These are phyloP conservation scores for Ogataea paraovalis DNA, from an alignment of 805 yeast species.

Conservation along the genomic window DNA sequence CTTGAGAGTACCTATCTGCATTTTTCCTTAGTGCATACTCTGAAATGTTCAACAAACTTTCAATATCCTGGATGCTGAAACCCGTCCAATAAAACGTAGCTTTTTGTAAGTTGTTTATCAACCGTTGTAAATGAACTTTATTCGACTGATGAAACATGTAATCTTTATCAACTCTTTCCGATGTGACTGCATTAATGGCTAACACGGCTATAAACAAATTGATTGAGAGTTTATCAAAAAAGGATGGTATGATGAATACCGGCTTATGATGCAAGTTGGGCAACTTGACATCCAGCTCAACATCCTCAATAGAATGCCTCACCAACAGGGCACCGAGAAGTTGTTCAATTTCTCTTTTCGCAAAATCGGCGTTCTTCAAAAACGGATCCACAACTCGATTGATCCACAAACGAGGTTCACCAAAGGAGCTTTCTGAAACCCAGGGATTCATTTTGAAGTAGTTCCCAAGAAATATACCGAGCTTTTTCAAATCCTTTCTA, in stretches of 20 bases:
- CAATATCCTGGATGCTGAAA: slow-evolving; percentile 55
- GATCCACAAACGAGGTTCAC: slow-evolving; percentile 42
- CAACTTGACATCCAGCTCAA: slow-evolving; percentile 50
- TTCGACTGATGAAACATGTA: slow-evolving; percentile 68
- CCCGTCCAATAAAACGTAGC: slow-evolving; percentile 78
- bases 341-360: slow-evolving; percentile 37
- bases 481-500: slow-evolving; percentile 46
- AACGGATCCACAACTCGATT: slow-evolving; percentile 46
- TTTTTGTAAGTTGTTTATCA: slow-evolving; percentile 58
- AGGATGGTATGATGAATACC: slow-evolving; percentile 57
- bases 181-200: slow-evolving; percentile 70
- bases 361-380: slow-evolving; percentile 34
- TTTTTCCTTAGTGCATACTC: slow-evolving; percentile 37
- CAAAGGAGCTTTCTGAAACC: slow-evolving; percentile 29
- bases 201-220: slow-evolving; percentile 64
- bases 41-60: slow-evolving; percentile 47
- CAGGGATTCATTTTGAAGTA: slow-evolving; percentile 61
- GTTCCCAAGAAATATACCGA: slow-evolving; percentile 50
- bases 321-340: slow-evolving; percentile 48
- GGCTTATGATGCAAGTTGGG: slow-evolving; percentile 60
- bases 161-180: slow-evolving; percentile 62
- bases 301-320: slow-evolving; percentile 51
- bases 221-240: slow-evolving; percentile 55
- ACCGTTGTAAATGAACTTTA: slow-evolving; percentile 47
- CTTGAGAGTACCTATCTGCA: slow-evolving; percentile 28